These are phyloP conservation scores for Rhododendron simsii DNA, from an alignment of 148 eudicot genomes.

Conservation along the genomic window DNA sequence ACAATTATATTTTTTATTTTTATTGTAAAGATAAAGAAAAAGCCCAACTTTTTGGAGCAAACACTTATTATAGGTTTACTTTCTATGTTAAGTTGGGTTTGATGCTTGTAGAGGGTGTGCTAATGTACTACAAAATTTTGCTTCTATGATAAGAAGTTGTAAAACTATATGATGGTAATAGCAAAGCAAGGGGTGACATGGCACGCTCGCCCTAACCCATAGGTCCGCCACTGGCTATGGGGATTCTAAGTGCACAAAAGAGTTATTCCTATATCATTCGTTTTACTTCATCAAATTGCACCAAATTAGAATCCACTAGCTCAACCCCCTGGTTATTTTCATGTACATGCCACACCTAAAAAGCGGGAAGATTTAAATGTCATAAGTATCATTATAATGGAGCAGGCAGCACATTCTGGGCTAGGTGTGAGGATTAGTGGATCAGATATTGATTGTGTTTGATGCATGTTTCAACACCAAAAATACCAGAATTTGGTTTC, in stretches of 20 bases:
- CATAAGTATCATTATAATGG: background rate
- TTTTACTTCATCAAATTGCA: constrained; percentile 43
- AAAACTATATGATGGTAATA: no score
- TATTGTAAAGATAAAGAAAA: no score
- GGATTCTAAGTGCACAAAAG: constrained; percentile 77
- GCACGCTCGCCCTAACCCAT: no score
- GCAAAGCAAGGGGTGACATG: no score
- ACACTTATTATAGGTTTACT: no score
- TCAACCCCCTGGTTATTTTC: constrained; percentile 50
- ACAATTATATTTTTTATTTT: no score
- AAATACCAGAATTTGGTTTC: background rate
- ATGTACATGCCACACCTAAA: constrained; percentile 69
- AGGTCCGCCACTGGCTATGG: no score
- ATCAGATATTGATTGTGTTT: background rate
- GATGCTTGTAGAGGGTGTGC: no score
- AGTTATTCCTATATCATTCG: constrained; percentile 45
- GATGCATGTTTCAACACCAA: background rate
- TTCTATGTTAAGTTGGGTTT: no score
- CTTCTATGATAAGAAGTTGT: no score
- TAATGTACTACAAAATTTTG: no score
- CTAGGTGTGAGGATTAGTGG: background rate
- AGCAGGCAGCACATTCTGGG: background rate
- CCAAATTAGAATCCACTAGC: constrained; percentile 49
- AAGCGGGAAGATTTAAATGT: background rate
- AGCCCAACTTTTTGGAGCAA: no score